Base-by-base conservation (phyloP, 2,329 filamentous ascomycete species). In the Parastagonospora avenae region DNA sequence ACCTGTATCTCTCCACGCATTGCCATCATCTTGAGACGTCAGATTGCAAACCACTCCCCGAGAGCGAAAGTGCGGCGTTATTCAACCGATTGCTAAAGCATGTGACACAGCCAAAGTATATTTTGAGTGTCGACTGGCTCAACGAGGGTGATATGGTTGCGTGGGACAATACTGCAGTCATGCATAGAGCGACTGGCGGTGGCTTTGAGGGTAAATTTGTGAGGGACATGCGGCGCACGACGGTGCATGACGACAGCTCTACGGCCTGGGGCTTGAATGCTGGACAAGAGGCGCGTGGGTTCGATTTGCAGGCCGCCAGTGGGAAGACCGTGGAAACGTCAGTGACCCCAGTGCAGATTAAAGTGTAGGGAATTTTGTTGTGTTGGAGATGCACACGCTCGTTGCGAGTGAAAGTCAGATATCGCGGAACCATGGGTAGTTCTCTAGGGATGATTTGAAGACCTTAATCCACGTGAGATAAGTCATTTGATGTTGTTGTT, bases 101-200 rank as follows among this genome's bases (percentile, higher is more conserved):
- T 62, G 77, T 74, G 0, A 78, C 76, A 4, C 77, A 81, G 67
- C 64, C 74, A 1, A 79, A 79, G 60, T 81, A 81, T 57, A 64
- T 75, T 0, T 50, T 79, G 7, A 74, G 70, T 5, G 73, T 84
- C 3, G 64, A 72, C 35, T 86, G 82, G 82, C 55, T 77, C 27
- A 62, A 77, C 7, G 60, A 69, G 0, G 77, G 80, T 0, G 83
- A 85, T 60, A 40, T 85, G 48, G 64, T 85, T 12, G 74, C 83
- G 14, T 86, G 84, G 83, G 83, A 86, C 58, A 86, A 86, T 62
- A 80, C 80, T 0, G 78, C 75, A 42, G 79, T 81, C 12, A 76
- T 85, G 74, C 83, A 86, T 66, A 68, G 82, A 5, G 80, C 81
- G 0, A 77, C 74, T 1, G 71, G 73, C 1, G 82, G 82, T 0